Evolutionary conservation across 1,284 basidiomycete genomes (phyloP), one percentile per base, ranked within the genome.

Genomic region (Heliocybe sulcata): DNA sequence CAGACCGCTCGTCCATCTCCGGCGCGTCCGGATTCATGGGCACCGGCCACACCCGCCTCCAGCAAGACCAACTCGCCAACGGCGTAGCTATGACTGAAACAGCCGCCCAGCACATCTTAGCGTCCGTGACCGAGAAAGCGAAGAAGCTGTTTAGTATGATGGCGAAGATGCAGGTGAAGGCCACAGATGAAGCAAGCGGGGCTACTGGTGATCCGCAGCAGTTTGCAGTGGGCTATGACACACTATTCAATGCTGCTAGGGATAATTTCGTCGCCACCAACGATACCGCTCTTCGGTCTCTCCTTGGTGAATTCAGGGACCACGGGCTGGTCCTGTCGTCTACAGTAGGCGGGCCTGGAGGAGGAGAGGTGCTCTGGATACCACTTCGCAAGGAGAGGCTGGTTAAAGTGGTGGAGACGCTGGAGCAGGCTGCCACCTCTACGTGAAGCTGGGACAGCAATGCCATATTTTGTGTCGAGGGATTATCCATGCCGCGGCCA

Each of bases 231-330:
- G 74, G 76, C 22, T 88, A 90, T 62, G 81, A 84, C 60, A 69
- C 74, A 20, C 64, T 92, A 23, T 89, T 89, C 67, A 78, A 74
- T 54, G 67, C 77, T 4, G 87, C 87, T 12, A 72, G 87, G 51
- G 88, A 91, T 54, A 79, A 88, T 47, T 94, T 97, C 63, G 82
- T 96, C 53, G 93, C 93, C 4, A 86, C 88, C 49, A 93, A 85
- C 65, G 92, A 94, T 62, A 90, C 87, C 14, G 81, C 92, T 45
- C 75, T 95, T 65, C 79, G 88, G 29, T 82, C 92, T 8, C 73
- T 94, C 29, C 72, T 97, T 52, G 85, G 85, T 23, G 94, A 98
- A 70, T 97, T 94, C 68, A 81, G 81, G 63, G 94, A 98, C 68
- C 94, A 98, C 63, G 83, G 83, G 1, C 67, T 97, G 61, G 83